A percentile compares a stretch with the other conserved stretches of the same genome.
phyloP scores from a whole-genome alignment of 805 yeast genomes.

The Ogataea siamensis region DNA sequence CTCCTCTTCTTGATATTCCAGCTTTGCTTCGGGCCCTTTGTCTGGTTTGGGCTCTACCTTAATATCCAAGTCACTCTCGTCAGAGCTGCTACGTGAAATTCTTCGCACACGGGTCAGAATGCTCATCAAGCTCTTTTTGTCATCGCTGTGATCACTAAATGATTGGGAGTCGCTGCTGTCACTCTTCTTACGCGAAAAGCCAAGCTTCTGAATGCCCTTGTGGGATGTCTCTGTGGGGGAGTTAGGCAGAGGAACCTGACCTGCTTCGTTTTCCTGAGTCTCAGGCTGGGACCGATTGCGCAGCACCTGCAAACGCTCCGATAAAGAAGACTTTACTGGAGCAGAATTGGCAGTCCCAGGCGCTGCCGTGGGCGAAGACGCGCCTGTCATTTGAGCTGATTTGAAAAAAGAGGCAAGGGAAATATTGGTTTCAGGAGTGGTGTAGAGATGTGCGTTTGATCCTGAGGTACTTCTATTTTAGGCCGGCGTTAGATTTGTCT shows the following conservation, averaged over 20 bases:
- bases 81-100: slow-evolving; percentile 19
- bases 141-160: slow-evolving; percentile 15
- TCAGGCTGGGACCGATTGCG: slow-evolving; percentile 11
- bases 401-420: not conserved
- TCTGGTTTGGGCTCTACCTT: slow-evolving; percentile 6
- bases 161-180: slow-evolving; percentile 12
- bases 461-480: slow-evolving; percentile 2
- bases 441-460: slow-evolving; percentile 4
- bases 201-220: slow-evolving; percentile 3
- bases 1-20: slow-evolving; percentile 14
- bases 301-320: slow-evolving; percentile 10
- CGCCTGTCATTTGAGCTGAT: slow-evolving; percentile 1
- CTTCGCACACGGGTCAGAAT: slow-evolving; percentile 15
- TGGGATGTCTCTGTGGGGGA: slow-evolving; percentile 1
- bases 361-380: slow-evolving; percentile 2
- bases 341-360: slow-evolving; percentile 2
- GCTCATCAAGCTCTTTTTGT: slow-evolving; percentile 9
- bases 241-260: slow-evolving; percentile 2
- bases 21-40: slow-evolving; percentile 2
- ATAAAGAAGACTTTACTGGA: slow-evolving; percentile 9
- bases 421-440: not conserved
- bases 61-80: slow-evolving; percentile 13
- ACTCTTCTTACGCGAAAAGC: slow-evolving; percentile 8
- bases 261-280: slow-evolving; percentile 1
- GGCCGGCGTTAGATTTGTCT: slow-evolving; percentile 1